Conservation (phyloP, 179 eudicot species). For the Beta macrorhiza region DNA sequence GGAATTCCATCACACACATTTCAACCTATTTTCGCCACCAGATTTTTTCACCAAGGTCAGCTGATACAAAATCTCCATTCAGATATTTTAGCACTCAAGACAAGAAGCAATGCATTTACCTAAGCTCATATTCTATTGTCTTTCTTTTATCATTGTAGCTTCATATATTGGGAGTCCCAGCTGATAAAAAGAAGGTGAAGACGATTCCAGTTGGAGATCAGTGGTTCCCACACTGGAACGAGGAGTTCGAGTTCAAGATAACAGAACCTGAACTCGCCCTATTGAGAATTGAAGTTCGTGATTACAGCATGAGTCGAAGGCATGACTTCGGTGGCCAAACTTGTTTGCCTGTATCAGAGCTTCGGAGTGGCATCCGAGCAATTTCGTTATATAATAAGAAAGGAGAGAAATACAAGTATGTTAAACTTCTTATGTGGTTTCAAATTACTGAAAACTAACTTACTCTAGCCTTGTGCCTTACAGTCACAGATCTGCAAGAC, state of each 20-base stretch:
- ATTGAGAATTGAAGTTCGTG: constrained; percentile 53
- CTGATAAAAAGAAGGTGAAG: constrained; percentile 35
- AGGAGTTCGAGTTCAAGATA: constrained; percentile 53
- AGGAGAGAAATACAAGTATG: constrained; percentile 47
- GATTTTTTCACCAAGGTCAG: constrained; percentile 50
- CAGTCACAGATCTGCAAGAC: constrained; percentile 27
- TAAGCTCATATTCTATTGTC: background rate
- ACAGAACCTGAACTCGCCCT: constrained; percentile 57
- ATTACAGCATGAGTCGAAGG: constrained; percentile 40
- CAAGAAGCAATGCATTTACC: background rate
- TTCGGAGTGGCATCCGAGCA: constrained; percentile 51
- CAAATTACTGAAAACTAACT: constrained; percentile 23
- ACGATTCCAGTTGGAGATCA: constrained; percentile 46
- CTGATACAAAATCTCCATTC: background rate
- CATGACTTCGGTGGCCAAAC: constrained; percentile 61
- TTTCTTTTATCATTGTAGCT: constrained; percentile 30
- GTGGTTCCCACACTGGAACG: constrained; percentile 56
- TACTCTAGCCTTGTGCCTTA: background rate
- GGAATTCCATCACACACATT: constrained; percentile 45
- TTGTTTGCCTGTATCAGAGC: constrained; percentile 49
- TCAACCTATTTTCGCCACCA: constrained; percentile 55
- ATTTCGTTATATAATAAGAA: constrained; percentile 44
- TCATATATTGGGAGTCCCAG: constrained; percentile 46
- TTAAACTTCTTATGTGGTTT: constrained; percentile 45
- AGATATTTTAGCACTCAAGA: background rate